A percentile compares a stretch with the other conserved stretches of the same genome.
Evolutionary conservation across 1,284 basidiomycete species (phyloP).

Genomic region (Rhodofomes roseus): DNA sequence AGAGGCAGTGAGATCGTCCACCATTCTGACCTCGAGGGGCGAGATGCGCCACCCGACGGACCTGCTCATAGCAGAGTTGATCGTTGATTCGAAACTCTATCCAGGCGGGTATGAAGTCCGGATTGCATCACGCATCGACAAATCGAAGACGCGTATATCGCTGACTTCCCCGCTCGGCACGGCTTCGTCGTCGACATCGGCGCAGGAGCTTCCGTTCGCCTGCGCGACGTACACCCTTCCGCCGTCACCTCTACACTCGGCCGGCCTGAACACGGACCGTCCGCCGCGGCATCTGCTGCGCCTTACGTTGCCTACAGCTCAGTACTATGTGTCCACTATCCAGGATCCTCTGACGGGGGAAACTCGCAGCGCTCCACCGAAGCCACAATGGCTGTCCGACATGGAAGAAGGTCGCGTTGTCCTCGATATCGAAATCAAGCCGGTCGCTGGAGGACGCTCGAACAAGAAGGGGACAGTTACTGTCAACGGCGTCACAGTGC

Average conservation of each 20-base stretch:
- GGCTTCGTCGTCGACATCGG: background rate
- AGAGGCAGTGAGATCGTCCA: slow-evolving; percentile 34
- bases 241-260: slow-evolving; percentile 76
- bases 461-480: slow-evolving; percentile 33
- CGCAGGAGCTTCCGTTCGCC: slow-evolving; percentile 44
- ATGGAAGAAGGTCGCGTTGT: slow-evolving; percentile 63
- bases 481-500: slow-evolving; percentile 53
- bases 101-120: slow-evolving; percentile 63
- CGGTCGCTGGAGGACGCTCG: slow-evolving; percentile 24
- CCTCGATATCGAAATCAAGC: slow-evolving; percentile 56
- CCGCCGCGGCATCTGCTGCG: slow-evolving; percentile 73
- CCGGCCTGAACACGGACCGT: slow-evolving; percentile 53
- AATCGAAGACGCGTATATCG: slow-evolving; percentile 24
- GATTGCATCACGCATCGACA: slow-evolving; percentile 43
- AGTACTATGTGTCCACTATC: slow-evolving; percentile 70
- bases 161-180: slow-evolving; percentile 12
- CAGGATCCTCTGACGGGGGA: slow-evolving; percentile 81
- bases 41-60: slow-evolving; percentile 55
- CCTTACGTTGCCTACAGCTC: slow-evolving; percentile 77
- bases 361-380: slow-evolving; percentile 55
- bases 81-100: slow-evolving; percentile 76
- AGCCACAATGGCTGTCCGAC: slow-evolving; percentile 74
- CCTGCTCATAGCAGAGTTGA: slow-evolving; percentile 65
- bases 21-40: slow-evolving; percentile 58
- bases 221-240: slow-evolving; percentile 67